Base-by-base conservation (phyloP, 345 rosid genomes). In the Angophora floribunda region DNA sequence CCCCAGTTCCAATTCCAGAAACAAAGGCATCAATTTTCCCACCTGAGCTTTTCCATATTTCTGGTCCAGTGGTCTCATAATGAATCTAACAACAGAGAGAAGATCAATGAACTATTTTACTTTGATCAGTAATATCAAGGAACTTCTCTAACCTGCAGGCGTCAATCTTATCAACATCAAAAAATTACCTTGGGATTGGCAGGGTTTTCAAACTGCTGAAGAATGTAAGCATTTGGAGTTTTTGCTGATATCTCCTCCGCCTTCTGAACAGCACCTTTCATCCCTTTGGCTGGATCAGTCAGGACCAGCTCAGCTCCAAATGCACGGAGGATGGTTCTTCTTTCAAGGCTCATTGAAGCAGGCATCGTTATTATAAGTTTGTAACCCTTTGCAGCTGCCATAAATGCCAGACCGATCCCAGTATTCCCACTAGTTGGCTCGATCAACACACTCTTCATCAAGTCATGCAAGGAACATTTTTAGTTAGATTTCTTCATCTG, bases 341-440 rank as follows among this genome's bases (percentile, higher is more conserved):
- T 95, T 89, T 96, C 98, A n/a, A 95, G 91, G 89, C 98, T 96
- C 98, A 96, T 94, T 30, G 97, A 92, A 88, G 98, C 92, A 86
- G 98, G 98, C 98, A 96, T 96, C 44, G 95, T 93, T 78, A 96
- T 92, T 70, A 96, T 95, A 61, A 95, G 94, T 86, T 82, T 95
- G 92, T 96, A 96, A 78, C 98, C 94, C 91, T 93, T 96, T 24
- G 95, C 96, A 65, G 98, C 97, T 44, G 97, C 97, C 90, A 94
- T 91, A 89, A 96, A 96, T 85, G 98, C 98, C 93, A 96, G 89
- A 78, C 97, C 96, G 41, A 95, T 95, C 87, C 95, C 94, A 70
- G 97, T 95, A 86, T 96, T 96, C 9, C 97, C 96, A 30, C 97
- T 96, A 26, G 95, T 95, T 44, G 95, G 96, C 94, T 96, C 98